A percentile compares a stretch with the other conserved stretches of the same genome.
Conservation (phyloP, 345 rosid species). For the Lepidium didymum region DNA sequence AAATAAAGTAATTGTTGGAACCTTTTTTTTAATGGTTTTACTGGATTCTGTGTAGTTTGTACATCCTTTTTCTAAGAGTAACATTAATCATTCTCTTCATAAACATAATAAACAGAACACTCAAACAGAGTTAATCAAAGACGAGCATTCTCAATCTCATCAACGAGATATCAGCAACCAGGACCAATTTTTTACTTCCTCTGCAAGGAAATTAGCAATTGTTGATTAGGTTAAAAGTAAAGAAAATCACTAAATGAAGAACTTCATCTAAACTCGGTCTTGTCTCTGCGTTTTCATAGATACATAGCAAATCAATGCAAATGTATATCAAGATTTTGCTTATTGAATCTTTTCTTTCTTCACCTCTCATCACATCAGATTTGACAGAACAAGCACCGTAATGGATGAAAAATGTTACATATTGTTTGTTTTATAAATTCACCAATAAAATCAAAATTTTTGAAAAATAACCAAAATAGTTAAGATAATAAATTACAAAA, state of each 20-base stretch:
- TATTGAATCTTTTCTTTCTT: neutral
- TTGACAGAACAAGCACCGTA: no score
- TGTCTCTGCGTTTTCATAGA: neutral
- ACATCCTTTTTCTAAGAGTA: no score
- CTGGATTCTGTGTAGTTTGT: no score
- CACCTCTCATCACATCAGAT: no score
- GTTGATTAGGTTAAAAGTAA: no score
- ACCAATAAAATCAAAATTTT: no score
- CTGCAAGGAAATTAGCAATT: neutral
- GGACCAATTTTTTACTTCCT: neutral
- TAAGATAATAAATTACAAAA: no score
- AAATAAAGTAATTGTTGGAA: neutral
- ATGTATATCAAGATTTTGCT: constrained; percentile 17
- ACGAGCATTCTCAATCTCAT: neutral
- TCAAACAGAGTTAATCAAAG: neutral
- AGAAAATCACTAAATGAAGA: no score
- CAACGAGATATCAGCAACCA: neutral
- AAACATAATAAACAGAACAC: neutral
- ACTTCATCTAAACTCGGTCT: no score
- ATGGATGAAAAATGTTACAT: no score
- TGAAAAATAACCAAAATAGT: no score
- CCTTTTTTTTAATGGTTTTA: neutral
- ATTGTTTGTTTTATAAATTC: no score
- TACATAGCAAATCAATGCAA: constrained; percentile 17
- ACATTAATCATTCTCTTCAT: neutral